Conservation (phyloP, 164 flowering plant species). For the Stephania cephalantha region DNA sequence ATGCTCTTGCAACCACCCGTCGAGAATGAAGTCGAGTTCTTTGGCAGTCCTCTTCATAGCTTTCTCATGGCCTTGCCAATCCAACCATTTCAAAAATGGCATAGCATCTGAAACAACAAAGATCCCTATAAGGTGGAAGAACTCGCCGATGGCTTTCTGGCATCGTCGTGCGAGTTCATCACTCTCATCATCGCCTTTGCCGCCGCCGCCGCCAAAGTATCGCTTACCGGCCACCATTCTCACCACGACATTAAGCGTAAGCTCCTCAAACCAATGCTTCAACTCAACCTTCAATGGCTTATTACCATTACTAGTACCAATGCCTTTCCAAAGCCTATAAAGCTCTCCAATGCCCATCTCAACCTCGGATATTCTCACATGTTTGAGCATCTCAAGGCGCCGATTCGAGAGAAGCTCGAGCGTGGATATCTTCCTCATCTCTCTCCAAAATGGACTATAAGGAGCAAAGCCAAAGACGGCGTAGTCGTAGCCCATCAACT, state of each 20-base stretch:
- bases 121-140: slow-evolving; percentile 14
- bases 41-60: slow-evolving; percentile 28
- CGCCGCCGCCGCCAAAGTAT: slow-evolving; percentile 2
- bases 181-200: not conserved
- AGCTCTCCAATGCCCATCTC: slow-evolving; percentile 9
- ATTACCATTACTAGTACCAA: not conserved
- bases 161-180: slow-evolving; percentile 15
- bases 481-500: slow-evolving; percentile 15
- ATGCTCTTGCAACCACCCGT: slow-evolving; percentile 32
- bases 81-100: slow-evolving; percentile 31
- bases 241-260: slow-evolving; percentile 15
- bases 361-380: slow-evolving; percentile 6
- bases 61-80: slow-evolving; percentile 27
- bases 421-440: slow-evolving; percentile 11
- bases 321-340: not conserved
- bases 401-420: slow-evolving; percentile 15
- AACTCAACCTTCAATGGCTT: slow-evolving; percentile 8
- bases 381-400: slow-evolving; percentile 14
- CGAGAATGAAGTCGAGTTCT: slow-evolving; percentile 19
- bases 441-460: slow-evolving; percentile 16
- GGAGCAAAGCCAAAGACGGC: slow-evolving; percentile 17
- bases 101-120: slow-evolving; percentile 25
- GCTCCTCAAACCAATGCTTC: slow-evolving; percentile 10
- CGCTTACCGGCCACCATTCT: slow-evolving; percentile 22
- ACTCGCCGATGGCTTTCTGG: slow-evolving; percentile 15